Evolutionary conservation across 1,284 basidiomycete genomes (phyloP).

Genomic region (Clitocybe nebularis): DNA sequence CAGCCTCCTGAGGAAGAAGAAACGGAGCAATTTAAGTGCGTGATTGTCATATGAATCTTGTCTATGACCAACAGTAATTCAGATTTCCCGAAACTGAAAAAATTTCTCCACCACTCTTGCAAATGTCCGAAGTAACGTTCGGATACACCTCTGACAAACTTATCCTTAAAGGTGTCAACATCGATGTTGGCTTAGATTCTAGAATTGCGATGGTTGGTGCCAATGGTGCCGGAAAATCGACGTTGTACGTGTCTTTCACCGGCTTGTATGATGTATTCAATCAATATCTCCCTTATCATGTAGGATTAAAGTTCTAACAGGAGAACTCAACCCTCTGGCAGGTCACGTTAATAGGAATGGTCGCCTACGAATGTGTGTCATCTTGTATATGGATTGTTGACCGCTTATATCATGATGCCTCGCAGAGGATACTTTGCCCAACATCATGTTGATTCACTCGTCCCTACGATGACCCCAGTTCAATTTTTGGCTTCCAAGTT

Average conservation of each 20-base stretch:
- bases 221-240: conserved; percentile 80
- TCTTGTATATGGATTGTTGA: background rate
- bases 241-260: conserved; percentile 45
- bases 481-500: conserved; percentile 89
- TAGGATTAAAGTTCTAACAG: conserved; percentile 92
- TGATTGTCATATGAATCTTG: too few relatives aligned
- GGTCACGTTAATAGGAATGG: conserved; percentile 92
- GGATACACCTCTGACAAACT: conserved; percentile 84
- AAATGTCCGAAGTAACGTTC: conserved; percentile 90
- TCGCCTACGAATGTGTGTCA: conserved; percentile 76
- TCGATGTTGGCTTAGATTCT: conserved; percentile 88
- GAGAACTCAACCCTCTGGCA: conserved; percentile 76
- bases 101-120: conserved; percentile 94
- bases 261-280: background rate
- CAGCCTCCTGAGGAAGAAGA: conserved; percentile 90
- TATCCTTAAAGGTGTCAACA: conserved; percentile 80
- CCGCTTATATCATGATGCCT: conserved; percentile 1
- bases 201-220: conserved; percentile 90
- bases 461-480: conserved; percentile 83
- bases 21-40: conserved; percentile 83
- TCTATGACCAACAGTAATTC: conserved; percentile 2
- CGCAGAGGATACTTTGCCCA: conserved; percentile 90
- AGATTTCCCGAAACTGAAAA: conserved; percentile 94
- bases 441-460: conserved; percentile 94
- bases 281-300: conserved; percentile 11